Percentiles rank a stretch among this genome's conserved stretches.
Conservation (phyloP, 805 yeast species). For the Candida caryicola region DNA sequence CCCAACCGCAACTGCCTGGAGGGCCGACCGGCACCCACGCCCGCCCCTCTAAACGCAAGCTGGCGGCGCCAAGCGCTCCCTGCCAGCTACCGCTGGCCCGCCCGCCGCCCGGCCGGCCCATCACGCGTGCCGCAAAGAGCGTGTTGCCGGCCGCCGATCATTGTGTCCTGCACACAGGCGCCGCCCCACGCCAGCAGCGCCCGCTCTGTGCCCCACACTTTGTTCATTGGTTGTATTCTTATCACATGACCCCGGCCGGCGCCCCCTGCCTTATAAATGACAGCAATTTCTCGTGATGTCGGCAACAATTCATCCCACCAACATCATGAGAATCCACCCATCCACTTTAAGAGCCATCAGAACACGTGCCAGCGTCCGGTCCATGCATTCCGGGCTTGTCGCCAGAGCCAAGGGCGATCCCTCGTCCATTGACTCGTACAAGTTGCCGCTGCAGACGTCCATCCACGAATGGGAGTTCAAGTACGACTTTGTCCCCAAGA, state of each 20-base stretch:
- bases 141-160: no score
- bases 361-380: constrained; percentile 3
- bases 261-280: background rate
- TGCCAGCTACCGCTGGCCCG: no score
- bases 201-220: constrained; percentile 5
- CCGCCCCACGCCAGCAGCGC: background rate
- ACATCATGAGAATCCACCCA: constrained; percentile 1
- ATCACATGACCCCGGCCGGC: background rate
- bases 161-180: no score
- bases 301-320: constrained; percentile 11
- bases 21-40: no score
- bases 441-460: constrained; percentile 46
- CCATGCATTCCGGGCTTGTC: constrained; percentile 2
- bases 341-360: background rate
- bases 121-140: no score
- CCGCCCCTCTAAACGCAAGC: no score
- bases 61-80: no score
- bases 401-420: constrained; percentile 50
- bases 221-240: background rate
- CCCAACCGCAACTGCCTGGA: no score
- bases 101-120: no score
- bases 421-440: constrained; percentile 57
- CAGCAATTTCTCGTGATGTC: constrained; percentile 3
- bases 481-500: constrained; percentile 44
- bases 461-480: constrained; percentile 50